Evolutionary conservation across 495 filamentous ascomycete genomes (phyloP), one percentile per base, ranked within the genome.

Genomic region (Jackrogersella multiformis): DNA sequence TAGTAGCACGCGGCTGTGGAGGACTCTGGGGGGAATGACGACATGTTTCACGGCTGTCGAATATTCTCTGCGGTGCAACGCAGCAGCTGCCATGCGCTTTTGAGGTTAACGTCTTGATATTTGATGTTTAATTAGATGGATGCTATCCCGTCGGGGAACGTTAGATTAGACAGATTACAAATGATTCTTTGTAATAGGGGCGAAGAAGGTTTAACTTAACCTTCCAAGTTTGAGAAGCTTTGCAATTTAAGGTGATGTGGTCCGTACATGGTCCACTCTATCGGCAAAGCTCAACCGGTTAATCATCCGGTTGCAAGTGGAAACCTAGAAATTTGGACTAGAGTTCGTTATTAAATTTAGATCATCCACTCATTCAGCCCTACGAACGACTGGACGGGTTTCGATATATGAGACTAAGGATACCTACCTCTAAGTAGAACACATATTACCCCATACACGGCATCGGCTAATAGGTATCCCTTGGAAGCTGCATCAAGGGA

Each of bases 41-140:
- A 9, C 52, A 66, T 51, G 52, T 62, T 54, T 62, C 30, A 53
- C 61, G 57, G 38, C 56, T 18, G 51, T 69, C 55, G 42, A 69
- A 64, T n/a, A 23, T 70, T 61, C 56, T 66, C 55, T 61, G 61
- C 57, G 13, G 57, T 66, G 57, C 52, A 58, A 66, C 61, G 30
- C 30, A 44, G 61, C 56, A 30, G 56, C 34, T 66, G 56, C 51
- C 13, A 69, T 65, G 60, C 55, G 56, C 23, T 30, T 34, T 9
- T 4, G 38, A 53, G 61, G 66, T 61, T 36, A 55, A 49, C 53
- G n/a, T 23, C 20, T n/a, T 18, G 12, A 35, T 16, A 5, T 21
- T 36, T 53, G 10, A 20, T n/a, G n/a, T n/a, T n/a, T n/a, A n/a
- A n/a, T n/a, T n/a, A n/a, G n/a, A n/a, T n/a, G n/a, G n/a, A n/a